Base-by-base conservation (phyloP, 805 yeast species). In the Lipomyces starkeyi region DNA sequence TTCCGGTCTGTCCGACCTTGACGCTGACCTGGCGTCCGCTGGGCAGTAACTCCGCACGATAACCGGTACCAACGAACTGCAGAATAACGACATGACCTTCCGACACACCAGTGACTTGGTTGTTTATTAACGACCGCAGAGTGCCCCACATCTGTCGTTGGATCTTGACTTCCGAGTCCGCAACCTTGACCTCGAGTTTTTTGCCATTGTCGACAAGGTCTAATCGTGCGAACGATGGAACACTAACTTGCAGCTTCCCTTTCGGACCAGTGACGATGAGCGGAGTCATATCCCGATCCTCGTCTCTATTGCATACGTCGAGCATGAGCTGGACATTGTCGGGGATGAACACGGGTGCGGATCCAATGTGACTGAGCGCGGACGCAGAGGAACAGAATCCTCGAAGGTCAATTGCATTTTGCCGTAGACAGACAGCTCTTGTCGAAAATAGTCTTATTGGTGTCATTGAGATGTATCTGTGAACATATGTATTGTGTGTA, bases 131-230 rank as follows among this genome's bases (percentile, higher is more conserved):
- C 0, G 96, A 84, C 77, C 99, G 86, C 62, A 89, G 84, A 6
- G 98, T 95, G 20, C 99, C 99, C 98, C 98, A 95, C 86, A 95
- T 87, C 22, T 96, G 82, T 72, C 89, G 86, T 81, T 95, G 99
- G 63, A 86, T 81, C 75, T 86, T 88, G 73, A 85, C 80, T 1
- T 77, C 75, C 3, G 87, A 82, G 73, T 88, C 84, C 53, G 81
- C 80, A n/a, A 93, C 91, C 0, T 80, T 66, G 2, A 94, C 87
- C 4, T 76, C 71, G 52, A 90, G 77, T 60, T 81, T 80, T 4
- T 79, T 79, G 25, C 72, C 74, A 25, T 65, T 58, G 2, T 80
- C 76, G 57, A 93, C 83, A 74, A 93, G 93, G 66, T 87, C 88
- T 3, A 69, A 63, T 13, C 71, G 63, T 9, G 69, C 68, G 59